These are phyloP conservation scores for Pseudozyma sp. DNA, from an alignment of 1,284 basidiomycete genomes.

Conservation along the genomic window DNA sequence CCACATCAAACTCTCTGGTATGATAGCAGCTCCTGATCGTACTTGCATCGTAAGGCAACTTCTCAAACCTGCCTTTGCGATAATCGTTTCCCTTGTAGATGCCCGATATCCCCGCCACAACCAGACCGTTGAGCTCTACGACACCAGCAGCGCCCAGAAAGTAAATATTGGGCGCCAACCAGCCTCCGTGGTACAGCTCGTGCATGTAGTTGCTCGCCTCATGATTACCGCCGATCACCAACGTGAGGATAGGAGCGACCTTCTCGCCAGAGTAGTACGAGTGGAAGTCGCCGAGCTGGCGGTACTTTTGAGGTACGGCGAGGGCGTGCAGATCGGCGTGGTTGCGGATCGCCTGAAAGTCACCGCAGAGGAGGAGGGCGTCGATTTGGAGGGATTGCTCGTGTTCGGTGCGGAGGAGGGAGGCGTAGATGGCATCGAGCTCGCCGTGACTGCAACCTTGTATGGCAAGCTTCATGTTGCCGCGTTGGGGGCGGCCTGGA, in stretches of 20 bases:
- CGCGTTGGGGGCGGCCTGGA: neutral
- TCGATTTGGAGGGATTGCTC: slow-evolving; percentile 79
- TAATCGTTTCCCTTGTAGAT: slow-evolving; percentile 91
- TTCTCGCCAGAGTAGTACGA: slow-evolving; percentile 88
- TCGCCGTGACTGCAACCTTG: slow-evolving; percentile 92
- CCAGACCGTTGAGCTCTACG: slow-evolving; percentile 81
- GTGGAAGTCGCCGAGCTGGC: slow-evolving; percentile 76
- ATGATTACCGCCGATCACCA: slow-evolving; percentile 98
- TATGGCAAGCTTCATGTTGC: slow-evolving; percentile 78
- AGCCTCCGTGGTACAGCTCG: slow-evolving; percentile 78
- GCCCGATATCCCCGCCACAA: slow-evolving; percentile 89
- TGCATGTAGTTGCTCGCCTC: slow-evolving; percentile 97
- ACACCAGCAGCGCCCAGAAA: slow-evolving; percentile 93
- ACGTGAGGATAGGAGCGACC: slow-evolving; percentile 84
- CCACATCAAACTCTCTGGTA: slow-evolving; percentile 85
- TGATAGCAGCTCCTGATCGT: slow-evolving; percentile 90
- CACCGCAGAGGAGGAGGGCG: slow-evolving; percentile 85
- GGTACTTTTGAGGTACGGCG: slow-evolving; percentile 91
- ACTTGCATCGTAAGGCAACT: slow-evolving; percentile 76
- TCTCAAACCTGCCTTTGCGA: slow-evolving; percentile 72
- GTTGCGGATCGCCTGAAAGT: slow-evolving; percentile 92
- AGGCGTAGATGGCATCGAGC: slow-evolving; percentile 78
- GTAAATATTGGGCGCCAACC: slow-evolving; percentile 95
- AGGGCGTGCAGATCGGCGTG: slow-evolving; percentile 86
- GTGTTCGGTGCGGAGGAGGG: slow-evolving; percentile 76